Conservation (phyloP, 164 flowering plant genomes). For the Tetracentron sinense region DNA sequence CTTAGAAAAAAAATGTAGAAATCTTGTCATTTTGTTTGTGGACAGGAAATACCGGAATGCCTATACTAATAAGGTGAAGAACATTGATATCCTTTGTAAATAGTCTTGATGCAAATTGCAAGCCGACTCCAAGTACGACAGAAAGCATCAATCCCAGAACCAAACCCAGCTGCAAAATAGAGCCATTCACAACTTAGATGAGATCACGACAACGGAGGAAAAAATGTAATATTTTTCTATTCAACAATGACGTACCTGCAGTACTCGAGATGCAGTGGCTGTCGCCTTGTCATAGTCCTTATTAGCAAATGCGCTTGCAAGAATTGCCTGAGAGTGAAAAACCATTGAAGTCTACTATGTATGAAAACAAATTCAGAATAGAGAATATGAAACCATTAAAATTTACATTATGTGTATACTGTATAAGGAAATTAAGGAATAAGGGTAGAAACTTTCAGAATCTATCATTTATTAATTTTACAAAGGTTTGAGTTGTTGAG, state of each 20-base stretch:
- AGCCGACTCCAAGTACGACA: slow-evolving; percentile 54
- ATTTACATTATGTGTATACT: neutral
- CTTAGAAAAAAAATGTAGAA: neutral
- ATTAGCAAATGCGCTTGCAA: slow-evolving; percentile 85
- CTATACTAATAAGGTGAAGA: slow-evolving; percentile 51
- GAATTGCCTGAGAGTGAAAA: slow-evolving; percentile 57
- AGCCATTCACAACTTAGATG: neutral
- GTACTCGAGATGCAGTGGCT: slow-evolving; percentile 61
- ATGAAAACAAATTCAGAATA: neutral
- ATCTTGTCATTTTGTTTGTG: neutral
- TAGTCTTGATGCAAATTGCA: slow-evolving; percentile 54
- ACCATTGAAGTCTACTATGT: neutral
- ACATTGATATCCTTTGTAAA: slow-evolving; percentile 63
- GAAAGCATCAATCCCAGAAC: slow-evolving; percentile 62
- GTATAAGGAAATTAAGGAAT: too few relatives aligned
- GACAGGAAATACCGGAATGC: slow-evolving; percentile 57
- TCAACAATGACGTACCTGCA: slow-evolving; percentile 52
- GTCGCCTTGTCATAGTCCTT: slow-evolving; percentile 59
- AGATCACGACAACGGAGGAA: neutral
- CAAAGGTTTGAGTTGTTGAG: neutral
- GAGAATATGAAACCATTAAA: neutral
- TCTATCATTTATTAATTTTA: too few relatives aligned
- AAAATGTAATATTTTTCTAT: neutral
- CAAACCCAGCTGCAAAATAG: slow-evolving; percentile 61
- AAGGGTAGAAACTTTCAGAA: too few relatives aligned